A percentile compares a stretch with the other conserved stretches of the same genome.
Conservation (phyloP, 192 early-diverging fungal species). For the Coemansia furcata region DNA sequence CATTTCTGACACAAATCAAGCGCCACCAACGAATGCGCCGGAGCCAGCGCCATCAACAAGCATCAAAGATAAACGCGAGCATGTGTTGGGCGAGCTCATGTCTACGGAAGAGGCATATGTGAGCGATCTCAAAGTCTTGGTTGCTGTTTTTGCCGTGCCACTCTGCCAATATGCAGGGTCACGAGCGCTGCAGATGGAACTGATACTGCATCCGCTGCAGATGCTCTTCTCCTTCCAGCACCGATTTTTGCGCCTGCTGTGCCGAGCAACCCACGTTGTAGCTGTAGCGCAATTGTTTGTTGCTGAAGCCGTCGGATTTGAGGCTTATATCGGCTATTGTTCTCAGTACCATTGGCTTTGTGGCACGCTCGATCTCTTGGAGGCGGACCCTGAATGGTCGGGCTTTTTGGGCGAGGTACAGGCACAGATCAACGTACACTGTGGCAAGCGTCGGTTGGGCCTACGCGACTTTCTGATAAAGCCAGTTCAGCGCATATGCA, state of each 20-base stretch:
- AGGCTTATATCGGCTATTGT: slow-evolving; percentile 38
- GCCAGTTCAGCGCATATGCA: slow-evolving; percentile 89
- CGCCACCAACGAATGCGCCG: not conserved
- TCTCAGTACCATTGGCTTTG: slow-evolving; percentile 33
- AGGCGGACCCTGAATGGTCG: slow-evolving; percentile 29
- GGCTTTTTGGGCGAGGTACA: slow-evolving; percentile 25
- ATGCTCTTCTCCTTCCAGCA: slow-evolving; percentile 36
- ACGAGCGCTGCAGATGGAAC: slow-evolving; percentile 15
- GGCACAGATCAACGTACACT: slow-evolving; percentile 14
- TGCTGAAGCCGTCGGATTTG: slow-evolving; percentile 16
- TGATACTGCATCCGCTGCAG: slow-evolving; percentile 32
- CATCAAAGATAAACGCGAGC: slow-evolving; percentile 25
- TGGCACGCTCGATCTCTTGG: slow-evolving; percentile 25
- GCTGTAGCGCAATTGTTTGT: slow-evolving; percentile 28
- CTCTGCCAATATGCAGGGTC: slow-evolving; percentile 26
- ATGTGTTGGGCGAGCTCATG: slow-evolving; percentile 50
- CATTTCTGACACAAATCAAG: not conserved
- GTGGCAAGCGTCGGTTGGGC: slow-evolving; percentile 25
- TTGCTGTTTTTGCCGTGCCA: slow-evolving; percentile 36
- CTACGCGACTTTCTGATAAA: slow-evolving; percentile 54
- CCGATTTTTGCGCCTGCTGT: slow-evolving; percentile 24
- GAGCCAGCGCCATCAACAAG: not conserved
- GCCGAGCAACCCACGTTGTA: slow-evolving; percentile 1
- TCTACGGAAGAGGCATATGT: slow-evolving; percentile 55
- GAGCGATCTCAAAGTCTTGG: slow-evolving; percentile 51